Evolutionary conservation across 768 basidiomycete species (phyloP).

Genomic region (Jaapia argillacea): DNA sequence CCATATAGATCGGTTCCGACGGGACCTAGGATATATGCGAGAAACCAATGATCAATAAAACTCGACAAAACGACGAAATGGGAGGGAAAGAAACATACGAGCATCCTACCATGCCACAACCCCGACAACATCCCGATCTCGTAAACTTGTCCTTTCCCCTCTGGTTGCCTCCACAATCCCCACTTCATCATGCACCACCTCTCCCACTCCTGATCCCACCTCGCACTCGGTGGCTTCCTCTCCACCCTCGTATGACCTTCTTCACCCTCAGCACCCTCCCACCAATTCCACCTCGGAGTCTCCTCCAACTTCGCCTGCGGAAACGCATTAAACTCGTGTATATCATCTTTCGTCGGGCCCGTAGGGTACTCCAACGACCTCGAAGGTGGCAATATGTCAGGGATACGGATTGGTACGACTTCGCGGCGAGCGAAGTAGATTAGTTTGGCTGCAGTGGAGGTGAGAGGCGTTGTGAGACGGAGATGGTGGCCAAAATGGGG

Average conservation of each 20-base stretch:
- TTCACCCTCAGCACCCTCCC: conserved; percentile 8
- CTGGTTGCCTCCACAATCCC: conserved; percentile 21
- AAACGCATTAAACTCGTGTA: conserved; percentile 35
- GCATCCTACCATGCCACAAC: conserved; percentile 52
- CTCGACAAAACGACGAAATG: neutral
- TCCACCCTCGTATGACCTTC: conserved; percentile 16
- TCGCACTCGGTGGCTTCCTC: conserved; percentile 25
- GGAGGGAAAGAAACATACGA: conserved; percentile 39
- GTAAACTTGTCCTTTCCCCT: conserved; percentile 27
- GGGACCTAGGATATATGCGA: no score
- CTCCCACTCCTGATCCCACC: conserved; percentile 52
- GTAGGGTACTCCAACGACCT: conserved; percentile 17
- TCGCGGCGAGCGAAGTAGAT: conserved; percentile 55
- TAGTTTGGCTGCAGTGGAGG: conserved; percentile 49
- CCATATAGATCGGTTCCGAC: conserved; percentile 18
- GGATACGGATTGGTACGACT: conserved; percentile 30
- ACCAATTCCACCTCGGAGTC: conserved; percentile 18
- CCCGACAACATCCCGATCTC: conserved; percentile 43
- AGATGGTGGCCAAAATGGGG: conserved; percentile 13
- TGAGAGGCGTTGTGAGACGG: conserved; percentile 29
- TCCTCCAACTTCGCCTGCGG: conserved; percentile 22
- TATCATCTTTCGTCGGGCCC: conserved; percentile 47
- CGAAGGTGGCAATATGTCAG: conserved; percentile 23
- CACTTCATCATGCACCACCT: conserved; percentile 44
- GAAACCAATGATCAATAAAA: conserved; percentile 3